Conservation (phyloP, 1,139 yeast species). For the Geotrichum macrosporum region DNA sequence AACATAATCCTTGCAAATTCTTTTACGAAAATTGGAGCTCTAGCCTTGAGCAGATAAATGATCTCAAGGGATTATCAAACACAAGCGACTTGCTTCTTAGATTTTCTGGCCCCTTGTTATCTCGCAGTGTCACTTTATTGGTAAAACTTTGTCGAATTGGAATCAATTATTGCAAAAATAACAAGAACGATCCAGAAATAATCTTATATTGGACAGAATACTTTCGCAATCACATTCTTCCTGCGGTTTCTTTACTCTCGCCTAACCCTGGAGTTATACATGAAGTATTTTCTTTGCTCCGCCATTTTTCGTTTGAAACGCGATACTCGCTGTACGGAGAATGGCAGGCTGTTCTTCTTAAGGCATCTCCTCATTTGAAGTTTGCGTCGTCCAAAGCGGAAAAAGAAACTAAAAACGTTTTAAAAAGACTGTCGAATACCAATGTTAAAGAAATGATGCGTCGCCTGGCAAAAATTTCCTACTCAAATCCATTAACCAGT, state of each 20-base stretch:
- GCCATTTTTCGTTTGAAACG: slow-evolving; percentile 53
- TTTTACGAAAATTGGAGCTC: slow-evolving; percentile 53
- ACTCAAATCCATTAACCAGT: slow-evolving; percentile 78
- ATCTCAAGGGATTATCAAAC: slow-evolving; percentile 46
- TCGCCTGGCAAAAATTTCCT: slow-evolving; percentile 68
- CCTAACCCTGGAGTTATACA: slow-evolving; percentile 61
- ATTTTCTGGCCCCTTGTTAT: slow-evolving; percentile 56
- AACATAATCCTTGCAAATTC: slow-evolving; percentile 36
- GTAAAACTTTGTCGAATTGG: slow-evolving; percentile 62
- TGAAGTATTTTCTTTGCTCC: slow-evolving; percentile 55
- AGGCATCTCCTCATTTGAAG: slow-evolving; percentile 55
- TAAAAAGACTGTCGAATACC: slow-evolving; percentile 84
- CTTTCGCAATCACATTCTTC: slow-evolving; percentile 63
- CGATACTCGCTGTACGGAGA: slow-evolving; percentile 85
- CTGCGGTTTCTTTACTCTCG: slow-evolving; percentile 57
- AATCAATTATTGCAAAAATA: slow-evolving; percentile 32
- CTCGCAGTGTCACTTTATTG: slow-evolving; percentile 48
- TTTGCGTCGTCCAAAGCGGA: slow-evolving; percentile 67
- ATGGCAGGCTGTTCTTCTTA: slow-evolving; percentile 52
- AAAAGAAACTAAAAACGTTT: slow-evolving; percentile 71
- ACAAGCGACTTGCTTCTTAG: slow-evolving; percentile 49
- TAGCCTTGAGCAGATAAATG: slow-evolving; percentile 41
- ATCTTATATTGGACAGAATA: slow-evolving; percentile 53
- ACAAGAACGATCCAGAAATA: slow-evolving; percentile 28
- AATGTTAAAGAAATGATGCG: slow-evolving; percentile 76